phyloP scores from a whole-genome alignment of 2,329 filamentous ascomycete genomes.

The Acrocalymma vagum region DNA sequence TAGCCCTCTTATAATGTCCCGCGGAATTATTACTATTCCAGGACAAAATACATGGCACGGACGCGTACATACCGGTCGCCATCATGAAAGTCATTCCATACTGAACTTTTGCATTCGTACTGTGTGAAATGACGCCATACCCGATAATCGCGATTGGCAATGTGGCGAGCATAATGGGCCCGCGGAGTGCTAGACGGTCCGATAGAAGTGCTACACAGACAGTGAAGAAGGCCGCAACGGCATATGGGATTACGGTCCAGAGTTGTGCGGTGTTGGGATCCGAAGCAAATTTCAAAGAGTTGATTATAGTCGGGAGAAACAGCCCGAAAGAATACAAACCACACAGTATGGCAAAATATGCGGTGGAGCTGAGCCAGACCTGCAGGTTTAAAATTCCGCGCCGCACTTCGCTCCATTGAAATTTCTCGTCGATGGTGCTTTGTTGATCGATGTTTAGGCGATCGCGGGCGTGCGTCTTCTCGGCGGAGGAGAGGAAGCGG shows the following conservation, averaged over 20 bases:
- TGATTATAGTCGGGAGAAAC: constrained; percentile 72
- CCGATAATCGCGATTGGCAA: constrained; percentile 71
- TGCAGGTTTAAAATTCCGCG: constrained; percentile 69
- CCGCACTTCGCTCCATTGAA: constrained; percentile 68
- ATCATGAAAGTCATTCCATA: constrained; percentile 75
- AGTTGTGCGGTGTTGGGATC: constrained; percentile 67
- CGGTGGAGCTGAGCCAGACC: constrained; percentile 69
- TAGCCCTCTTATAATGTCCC: constrained; percentile 75
- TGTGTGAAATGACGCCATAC: constrained; percentile 70
- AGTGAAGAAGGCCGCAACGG: constrained; percentile 63
- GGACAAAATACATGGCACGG: constrained; percentile 69
- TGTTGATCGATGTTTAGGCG: constrained; percentile 56
- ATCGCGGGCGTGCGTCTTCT: constrained; percentile 59
- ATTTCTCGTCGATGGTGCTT: constrained; percentile 52
- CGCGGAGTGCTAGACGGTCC: constrained; percentile 67
- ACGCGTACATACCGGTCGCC: constrained; percentile 70
- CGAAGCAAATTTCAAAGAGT: constrained; percentile 62
- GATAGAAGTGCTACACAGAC: constrained; percentile 66
- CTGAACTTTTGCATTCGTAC: constrained; percentile 59
- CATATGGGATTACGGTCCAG: constrained; percentile 71
- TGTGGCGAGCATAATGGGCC: constrained; percentile 69
- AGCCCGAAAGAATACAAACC: constrained; percentile 71
- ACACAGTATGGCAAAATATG: constrained; percentile 67
- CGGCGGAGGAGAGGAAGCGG: constrained; percentile 61
- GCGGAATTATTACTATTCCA: constrained; percentile 75